Conservation (phyloP, 2,329 filamentous ascomycete genomes). For the Camillea tinctor region DNA sequence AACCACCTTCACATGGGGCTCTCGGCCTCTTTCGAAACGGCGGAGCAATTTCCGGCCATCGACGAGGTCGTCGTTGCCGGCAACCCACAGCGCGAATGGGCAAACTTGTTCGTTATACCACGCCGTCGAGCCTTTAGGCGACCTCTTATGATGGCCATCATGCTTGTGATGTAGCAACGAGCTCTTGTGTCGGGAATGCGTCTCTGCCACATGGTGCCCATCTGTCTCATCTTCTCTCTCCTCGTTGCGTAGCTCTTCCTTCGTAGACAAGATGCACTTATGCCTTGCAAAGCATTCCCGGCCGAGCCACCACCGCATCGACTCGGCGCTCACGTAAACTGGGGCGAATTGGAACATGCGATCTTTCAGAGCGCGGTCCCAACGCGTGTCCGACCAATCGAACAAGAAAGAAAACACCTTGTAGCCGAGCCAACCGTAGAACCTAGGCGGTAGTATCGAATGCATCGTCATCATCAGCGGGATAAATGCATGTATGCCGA, state of each 20-base stretch:
- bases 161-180: conserved; percentile 21
- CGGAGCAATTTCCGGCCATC: conserved; percentile 74
- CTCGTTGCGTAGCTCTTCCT: conserved; percentile 64
- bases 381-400: conserved; percentile 78
- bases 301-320: conserved; percentile 95
- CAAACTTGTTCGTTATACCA: conserved; percentile 83
- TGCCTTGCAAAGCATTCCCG: conserved; percentile 77
- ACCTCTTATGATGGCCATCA: conserved; percentile 36
- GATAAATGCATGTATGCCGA: conserved; percentile 92
- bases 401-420: conserved; percentile 88
- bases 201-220: conserved; percentile 33
- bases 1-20: conserved; percentile 78
- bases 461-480: conserved; percentile 91
- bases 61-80: conserved; percentile 78
- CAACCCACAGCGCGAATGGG: conserved; percentile 86
- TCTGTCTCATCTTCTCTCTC: conserved; percentile 57
- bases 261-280: conserved; percentile 82
- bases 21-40: conserved; percentile 72
- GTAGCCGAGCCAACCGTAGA: conserved; percentile 85
- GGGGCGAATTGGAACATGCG: conserved; percentile 92
- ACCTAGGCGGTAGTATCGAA: conserved; percentile 55
- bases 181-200: conserved; percentile 22
- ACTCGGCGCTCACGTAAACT: conserved; percentile 84
- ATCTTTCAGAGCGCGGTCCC: conserved; percentile 76
- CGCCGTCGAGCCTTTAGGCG: conserved; percentile 53